Base-by-base conservation (phyloP, 257 asterid genomes). In the Salvia miltiorrhiza region DNA sequence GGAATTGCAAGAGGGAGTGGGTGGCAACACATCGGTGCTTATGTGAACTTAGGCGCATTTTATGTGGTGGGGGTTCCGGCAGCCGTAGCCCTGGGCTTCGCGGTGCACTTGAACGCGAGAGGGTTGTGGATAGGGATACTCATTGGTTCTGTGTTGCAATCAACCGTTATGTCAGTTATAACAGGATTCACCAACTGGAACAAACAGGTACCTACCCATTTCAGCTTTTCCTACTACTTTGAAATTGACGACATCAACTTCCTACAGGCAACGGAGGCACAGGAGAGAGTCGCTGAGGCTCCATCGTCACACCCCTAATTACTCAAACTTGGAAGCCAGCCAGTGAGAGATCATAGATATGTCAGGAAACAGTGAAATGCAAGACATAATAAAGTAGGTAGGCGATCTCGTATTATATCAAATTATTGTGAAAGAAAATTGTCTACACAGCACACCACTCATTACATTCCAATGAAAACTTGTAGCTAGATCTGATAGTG, bases 1-100 rank as follows among this genome's bases (percentile, higher is more conserved):
- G 68, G 69, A 23, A 9, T 63, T 40, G 69, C 69, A 12, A 63
- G 68, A 23, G 68, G 55, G 14, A 13, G 68, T 26, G 68, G 68
- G 9, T 63, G 68, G 68, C 68, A 63, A 9, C 39, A 13, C 7
- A 63, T 24, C 1, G 69, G 54, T 7, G 69, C 55, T 3, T 41
- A 41, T 41, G 54, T 24, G 5, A 63, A 63, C 14, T 14, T 63
- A 6, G 54, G 54, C 7, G 39, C 69, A 23, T 63, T 40, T 23
- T 63, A 63, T 14, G 4, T 13, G 8, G 68, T 62, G 1, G 69
- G 69, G 5, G 26, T 63, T 7, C 55, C 69, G 2, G 69, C 13
- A 9, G 53, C 55, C 4, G 9, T 24, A 0, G 54, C 26, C 13
- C 37, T 62, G 13, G 68, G 68, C 0, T 39, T 62, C 12, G 28